phyloP scores from a whole-genome alignment of 192 early-diverging fungal species.

The Backusella liffmaniae region DNA sequence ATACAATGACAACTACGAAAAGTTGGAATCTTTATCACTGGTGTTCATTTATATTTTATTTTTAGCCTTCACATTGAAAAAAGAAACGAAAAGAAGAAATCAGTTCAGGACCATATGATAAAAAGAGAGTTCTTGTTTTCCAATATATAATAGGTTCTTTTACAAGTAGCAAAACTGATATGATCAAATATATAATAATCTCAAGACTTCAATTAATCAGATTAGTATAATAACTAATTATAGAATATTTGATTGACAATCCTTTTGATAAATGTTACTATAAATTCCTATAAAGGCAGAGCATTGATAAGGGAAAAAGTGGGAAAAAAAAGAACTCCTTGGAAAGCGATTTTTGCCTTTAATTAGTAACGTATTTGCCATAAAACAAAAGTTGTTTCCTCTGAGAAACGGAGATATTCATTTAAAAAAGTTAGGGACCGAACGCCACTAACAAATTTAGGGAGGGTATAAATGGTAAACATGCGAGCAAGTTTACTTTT shows the following conservation, averaged over 20 bases:
- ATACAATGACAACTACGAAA: not conserved
- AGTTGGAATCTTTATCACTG: not conserved
- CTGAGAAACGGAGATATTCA: not conserved
- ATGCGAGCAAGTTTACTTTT: not conserved
- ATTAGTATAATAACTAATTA: not conserved
- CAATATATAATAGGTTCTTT: not conserved
- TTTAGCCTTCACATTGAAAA: not conserved
- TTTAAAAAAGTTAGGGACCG: not conserved
- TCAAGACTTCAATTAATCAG: not conserved
- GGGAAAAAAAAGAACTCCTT: not conserved
- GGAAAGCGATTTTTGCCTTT: not conserved
- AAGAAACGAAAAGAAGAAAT: not conserved
- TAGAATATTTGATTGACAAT: not conserved
- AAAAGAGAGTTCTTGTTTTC: not conserved
- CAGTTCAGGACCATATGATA: not conserved
- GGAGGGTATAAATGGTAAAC: not conserved
- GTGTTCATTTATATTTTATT: not conserved
- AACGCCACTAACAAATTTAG: not conserved
- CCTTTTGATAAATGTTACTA: not conserved
- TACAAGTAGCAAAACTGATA: not conserved
- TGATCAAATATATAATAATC: not conserved
- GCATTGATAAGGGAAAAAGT: not conserved
- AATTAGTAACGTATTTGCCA: not conserved
- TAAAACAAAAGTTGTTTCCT: not conserved
- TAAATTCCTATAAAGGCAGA: not conserved